Conservation (phyloP, 768 basidiomycete genomes). For the Boletus vinaceobasis region DNA sequence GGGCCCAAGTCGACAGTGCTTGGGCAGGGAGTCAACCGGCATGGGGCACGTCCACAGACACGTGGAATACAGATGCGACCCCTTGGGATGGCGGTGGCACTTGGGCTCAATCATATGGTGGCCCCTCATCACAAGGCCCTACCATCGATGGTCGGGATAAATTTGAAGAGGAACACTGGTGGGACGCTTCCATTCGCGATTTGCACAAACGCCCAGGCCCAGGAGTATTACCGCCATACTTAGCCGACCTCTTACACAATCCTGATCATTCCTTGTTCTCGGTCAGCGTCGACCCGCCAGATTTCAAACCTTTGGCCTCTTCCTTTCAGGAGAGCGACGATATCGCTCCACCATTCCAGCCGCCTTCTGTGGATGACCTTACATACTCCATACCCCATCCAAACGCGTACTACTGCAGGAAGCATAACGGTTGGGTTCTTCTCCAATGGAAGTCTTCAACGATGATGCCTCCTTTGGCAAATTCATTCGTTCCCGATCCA, state of each 20-base stretch:
- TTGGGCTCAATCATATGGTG: constrained; percentile 24
- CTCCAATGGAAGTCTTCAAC: constrained; percentile 65
- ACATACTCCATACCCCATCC: constrained; percentile 75
- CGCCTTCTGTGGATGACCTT: constrained; percentile 61
- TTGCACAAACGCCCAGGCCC: constrained; percentile 57
- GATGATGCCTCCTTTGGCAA: constrained; percentile 57
- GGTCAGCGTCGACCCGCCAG: constrained; percentile 43
- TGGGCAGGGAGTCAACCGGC: constrained; percentile 14
- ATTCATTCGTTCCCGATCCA: constrained; percentile 43
- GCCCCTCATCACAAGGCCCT: constrained; percentile 28
- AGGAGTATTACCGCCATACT: constrained; percentile 64
- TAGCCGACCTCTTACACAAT: constrained; percentile 67
- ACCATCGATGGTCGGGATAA: constrained; percentile 58
- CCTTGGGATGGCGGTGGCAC: constrained; percentile 24
- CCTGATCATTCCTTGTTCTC: constrained; percentile 69
- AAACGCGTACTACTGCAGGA: constrained; percentile 77
- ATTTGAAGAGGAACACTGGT: constrained; percentile 67
- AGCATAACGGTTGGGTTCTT: constrained; percentile 81
- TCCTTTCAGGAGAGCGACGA: constrained; percentile 20
- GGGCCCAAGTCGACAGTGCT: constrained; percentile 10
- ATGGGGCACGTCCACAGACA: constrained; percentile 14
- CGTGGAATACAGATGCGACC: constrained; percentile 20
- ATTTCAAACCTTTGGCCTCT: constrained; percentile 24
- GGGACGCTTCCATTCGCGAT: constrained; percentile 51
- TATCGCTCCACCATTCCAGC: constrained; percentile 12